phyloP scores from a whole-genome alignment of 73 alveolate genomes.

The Paramecium biaurelia region DNA sequence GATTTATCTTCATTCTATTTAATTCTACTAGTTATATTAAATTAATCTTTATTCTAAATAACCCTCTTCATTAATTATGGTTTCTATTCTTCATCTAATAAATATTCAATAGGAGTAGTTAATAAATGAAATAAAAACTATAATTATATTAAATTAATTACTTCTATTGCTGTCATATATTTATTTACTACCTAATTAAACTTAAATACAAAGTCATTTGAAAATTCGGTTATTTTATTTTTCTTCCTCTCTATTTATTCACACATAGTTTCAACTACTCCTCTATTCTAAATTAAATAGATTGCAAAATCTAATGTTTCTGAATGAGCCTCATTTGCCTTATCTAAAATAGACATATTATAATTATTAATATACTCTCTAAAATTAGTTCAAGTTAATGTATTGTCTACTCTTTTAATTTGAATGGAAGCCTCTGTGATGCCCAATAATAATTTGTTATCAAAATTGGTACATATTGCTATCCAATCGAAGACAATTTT shows the following conservation, averaged over 20 bases:
- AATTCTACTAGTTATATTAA: not conserved
- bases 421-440: not conserved
- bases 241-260: slow-evolving; percentile 11
- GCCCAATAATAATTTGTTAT: slow-evolving; percentile 29
- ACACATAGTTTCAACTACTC: not conserved
- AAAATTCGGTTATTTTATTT: not conserved
- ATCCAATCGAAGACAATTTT: not conserved
- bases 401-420: not conserved
- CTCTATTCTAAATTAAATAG: slow-evolving; percentile 1
- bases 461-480: not conserved
- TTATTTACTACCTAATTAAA: not conserved
- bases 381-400: not conserved
- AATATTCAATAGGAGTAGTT: slow-evolving; percentile 25
- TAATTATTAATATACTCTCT: not conserved
- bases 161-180: not conserved
- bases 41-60: not conserved
- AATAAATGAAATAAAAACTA: slow-evolving; percentile 43
- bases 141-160: not conserved
- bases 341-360: not conserved
- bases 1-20: not conserved
- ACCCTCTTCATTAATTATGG: slow-evolving; percentile 40
- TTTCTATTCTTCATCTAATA: not conserved
- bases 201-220: not conserved
- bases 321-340: not conserved
- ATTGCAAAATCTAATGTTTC: slow-evolving; percentile 41